phyloP scores from a whole-genome alignment of 2,329 filamentous ascomycete genomes.

The Nothopassalora personata region DNA sequence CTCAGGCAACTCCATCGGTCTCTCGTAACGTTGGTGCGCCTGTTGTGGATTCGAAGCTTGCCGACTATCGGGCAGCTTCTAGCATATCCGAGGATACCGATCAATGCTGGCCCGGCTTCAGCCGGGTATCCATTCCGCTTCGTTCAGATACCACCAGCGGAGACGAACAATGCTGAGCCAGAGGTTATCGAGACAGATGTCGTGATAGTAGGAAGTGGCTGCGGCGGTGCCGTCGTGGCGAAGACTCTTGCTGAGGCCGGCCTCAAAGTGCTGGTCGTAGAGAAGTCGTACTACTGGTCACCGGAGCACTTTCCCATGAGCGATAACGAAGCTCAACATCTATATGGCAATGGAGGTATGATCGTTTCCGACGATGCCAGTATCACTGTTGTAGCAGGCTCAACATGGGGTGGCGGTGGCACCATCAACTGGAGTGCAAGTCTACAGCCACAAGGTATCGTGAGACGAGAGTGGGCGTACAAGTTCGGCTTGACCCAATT shows the following conservation, averaged over 20 bases:
- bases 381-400: constrained; percentile 60
- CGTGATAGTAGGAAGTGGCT: constrained; percentile 80
- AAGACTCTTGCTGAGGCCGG: constrained; percentile 76
- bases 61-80: constrained; percentile 51
- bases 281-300: constrained; percentile 74
- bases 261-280: constrained; percentile 69
- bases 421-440: constrained; percentile 44
- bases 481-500: constrained; percentile 65
- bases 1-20: constrained; percentile 54
- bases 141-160: constrained; percentile 50
- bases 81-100: constrained; percentile 54
- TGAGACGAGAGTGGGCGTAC: constrained; percentile 75
- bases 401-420: constrained; percentile 71
- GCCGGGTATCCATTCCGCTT: constrained; percentile 54
- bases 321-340: constrained; percentile 55
- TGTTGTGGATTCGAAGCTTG: constrained; percentile 53
- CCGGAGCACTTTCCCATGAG: constrained; percentile 70
- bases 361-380: constrained; percentile 47
- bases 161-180: constrained; percentile 31
- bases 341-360: constrained; percentile 66
- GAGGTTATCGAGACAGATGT: constrained; percentile 71
- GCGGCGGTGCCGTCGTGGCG: constrained; percentile 74
- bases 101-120: constrained; percentile 49
- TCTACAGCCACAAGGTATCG: constrained; percentile 65
- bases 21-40: constrained; percentile 51